These are phyloP conservation scores for Parasitella parasitica DNA, from an alignment of 371 early-diverging fungal genomes.

Conservation along the genomic window DNA sequence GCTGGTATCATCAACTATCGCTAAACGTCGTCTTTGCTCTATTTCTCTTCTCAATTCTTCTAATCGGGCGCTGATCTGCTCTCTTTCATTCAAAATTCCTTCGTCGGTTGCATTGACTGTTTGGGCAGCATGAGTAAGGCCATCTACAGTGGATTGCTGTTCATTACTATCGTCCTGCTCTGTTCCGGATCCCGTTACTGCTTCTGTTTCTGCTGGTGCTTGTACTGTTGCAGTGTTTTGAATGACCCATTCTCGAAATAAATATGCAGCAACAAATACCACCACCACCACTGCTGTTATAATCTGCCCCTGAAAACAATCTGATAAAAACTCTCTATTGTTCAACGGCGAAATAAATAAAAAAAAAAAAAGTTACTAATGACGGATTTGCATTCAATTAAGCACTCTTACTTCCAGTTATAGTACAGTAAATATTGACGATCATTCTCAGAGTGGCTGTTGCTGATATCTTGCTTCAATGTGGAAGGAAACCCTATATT, in stretches of 20 bases:
- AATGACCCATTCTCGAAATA: slow-evolving; percentile 83
- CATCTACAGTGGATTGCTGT: not conserved
- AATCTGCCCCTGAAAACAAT: slow-evolving; percentile 84
- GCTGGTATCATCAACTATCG: not conserved
- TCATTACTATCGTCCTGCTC: not conserved
- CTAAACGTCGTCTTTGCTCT: slow-evolving; percentile 1
- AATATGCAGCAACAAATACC: slow-evolving; percentile 70
- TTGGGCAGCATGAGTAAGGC: not conserved
- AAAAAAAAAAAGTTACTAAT: not conserved
- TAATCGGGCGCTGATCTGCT: slow-evolving; percentile 1
- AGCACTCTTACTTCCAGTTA: slow-evolving; percentile 4
- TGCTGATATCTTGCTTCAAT: not conserved
- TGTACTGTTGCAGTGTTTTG: slow-evolving; percentile 53
- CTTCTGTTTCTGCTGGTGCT: not conserved
- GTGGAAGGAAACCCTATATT: slow-evolving; percentile 4
- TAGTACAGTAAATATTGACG: not conserved
- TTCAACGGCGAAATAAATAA: no score
- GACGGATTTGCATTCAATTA: not conserved
- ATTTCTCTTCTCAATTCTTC: slow-evolving; percentile 15
- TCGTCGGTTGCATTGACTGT: not conserved
- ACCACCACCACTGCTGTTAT: slow-evolving; percentile 72
- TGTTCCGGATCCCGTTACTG: not conserved
- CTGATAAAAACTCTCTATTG: slow-evolving; percentile 63
- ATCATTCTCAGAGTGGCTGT: not conserved
- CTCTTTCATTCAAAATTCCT: not conserved